phyloP scores from a whole-genome alignment of 768 basidiomycete genomes.

The Amanita jacksonii region DNA sequence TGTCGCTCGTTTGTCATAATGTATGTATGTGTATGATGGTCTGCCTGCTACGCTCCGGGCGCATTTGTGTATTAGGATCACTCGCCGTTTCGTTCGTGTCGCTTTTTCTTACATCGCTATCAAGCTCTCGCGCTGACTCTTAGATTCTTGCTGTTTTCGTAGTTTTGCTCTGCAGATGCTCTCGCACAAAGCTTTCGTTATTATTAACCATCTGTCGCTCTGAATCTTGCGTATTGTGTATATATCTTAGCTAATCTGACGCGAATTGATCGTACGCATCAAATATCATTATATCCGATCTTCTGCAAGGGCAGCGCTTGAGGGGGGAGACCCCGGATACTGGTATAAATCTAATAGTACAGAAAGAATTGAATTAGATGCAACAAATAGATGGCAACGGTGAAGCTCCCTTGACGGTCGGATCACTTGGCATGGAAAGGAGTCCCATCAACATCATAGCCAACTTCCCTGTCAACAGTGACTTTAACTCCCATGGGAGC shows the following conservation, averaged over 20 bases:
- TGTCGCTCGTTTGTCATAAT: slow-evolving; percentile 1
- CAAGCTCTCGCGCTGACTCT: slow-evolving; percentile 1
- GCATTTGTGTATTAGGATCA: slow-evolving; percentile 6
- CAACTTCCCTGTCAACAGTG: slow-evolving; percentile 47
- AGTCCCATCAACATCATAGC: slow-evolving; percentile 30
- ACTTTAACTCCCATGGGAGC: slow-evolving; percentile 41
- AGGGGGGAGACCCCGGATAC: too few relatives aligned
- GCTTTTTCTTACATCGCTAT: neutral
- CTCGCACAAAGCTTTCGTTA: neutral
- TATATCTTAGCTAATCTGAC: too few relatives aligned
- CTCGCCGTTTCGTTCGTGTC: neutral
- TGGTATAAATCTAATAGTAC: too few relatives aligned
- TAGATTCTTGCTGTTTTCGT: neutral
- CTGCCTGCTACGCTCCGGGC: slow-evolving; percentile 1
- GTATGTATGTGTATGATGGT: slow-evolving; percentile 9
- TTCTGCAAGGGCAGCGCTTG: too few relatives aligned
- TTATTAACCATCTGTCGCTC: neutral
- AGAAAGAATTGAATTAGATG: too few relatives aligned
- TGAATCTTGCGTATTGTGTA: too few relatives aligned
- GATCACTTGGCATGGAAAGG: slow-evolving; percentile 4
- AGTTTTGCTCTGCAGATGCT: slow-evolving; percentile 6
- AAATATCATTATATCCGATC: too few relatives aligned
- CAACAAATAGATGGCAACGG: neutral
- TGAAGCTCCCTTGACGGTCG: too few relatives aligned
- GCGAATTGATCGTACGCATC: too few relatives aligned